Percentiles rank a stretch among this genome's conserved stretches.
These are phyloP conservation scores for Colletotrichum coccodes DNA, from an alignment of 2,329 filamentous ascomycete species.

Conservation along the genomic window DNA sequence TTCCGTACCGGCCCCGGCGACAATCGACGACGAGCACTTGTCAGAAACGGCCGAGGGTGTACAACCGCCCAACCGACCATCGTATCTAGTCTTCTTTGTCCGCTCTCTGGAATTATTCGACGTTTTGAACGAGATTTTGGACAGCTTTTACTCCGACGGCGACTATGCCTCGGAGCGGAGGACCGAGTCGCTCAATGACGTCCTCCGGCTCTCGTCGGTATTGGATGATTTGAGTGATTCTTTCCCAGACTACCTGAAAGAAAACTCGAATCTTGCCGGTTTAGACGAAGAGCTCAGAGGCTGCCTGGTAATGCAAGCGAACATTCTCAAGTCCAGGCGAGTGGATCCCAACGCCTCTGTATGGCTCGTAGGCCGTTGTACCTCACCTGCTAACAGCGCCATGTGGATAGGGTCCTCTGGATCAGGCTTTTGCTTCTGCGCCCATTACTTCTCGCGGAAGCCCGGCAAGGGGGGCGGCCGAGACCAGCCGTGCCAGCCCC, in stretches of 20 bases:
- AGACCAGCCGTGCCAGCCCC: neutral
- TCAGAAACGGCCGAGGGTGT: constrained; percentile 33
- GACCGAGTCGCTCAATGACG: neutral
- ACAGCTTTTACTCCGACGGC: constrained; percentile 3
- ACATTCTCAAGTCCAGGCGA: constrained; percentile 15
- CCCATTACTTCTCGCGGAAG: neutral
- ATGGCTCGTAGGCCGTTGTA: too few relatives aligned
- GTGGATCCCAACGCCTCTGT: rapidly evolving
- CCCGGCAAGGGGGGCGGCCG: neutral
- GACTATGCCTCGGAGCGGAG: neutral
- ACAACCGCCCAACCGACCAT: constrained; percentile 36
- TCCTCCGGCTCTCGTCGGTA: neutral
- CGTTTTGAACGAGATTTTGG: constrained; percentile 9
- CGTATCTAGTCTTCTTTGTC: constrained; percentile 37
- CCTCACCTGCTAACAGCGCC: too few relatives aligned
- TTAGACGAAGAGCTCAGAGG: neutral
- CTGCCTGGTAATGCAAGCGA: constrained; percentile 16
- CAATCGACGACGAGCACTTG: constrained; percentile 44
- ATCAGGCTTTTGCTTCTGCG: neutral
- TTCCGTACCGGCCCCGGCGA: constrained; percentile 33
- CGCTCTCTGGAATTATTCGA: constrained; percentile 35
- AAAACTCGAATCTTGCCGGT: neutral
- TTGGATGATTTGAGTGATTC: neutral
- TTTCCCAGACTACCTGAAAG: neutral
- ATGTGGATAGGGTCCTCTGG: neutral